Conservation (phyloP, 129 eudicot genomes). For the Mikania micrantha region DNA sequence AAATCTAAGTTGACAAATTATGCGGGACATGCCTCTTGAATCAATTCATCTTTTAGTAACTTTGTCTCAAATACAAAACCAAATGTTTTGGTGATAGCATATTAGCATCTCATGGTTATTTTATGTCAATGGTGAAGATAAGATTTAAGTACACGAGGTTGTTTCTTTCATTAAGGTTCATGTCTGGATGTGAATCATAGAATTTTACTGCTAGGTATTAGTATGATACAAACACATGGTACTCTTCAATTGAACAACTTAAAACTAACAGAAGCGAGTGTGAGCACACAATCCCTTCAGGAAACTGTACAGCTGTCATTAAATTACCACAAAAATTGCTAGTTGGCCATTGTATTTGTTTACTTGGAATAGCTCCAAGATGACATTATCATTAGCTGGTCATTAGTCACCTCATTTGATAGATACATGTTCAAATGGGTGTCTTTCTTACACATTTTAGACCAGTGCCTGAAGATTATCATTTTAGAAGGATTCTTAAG, state of each 20-base stretch:
- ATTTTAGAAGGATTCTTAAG: background rate
- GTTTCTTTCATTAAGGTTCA: background rate
- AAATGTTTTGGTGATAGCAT: background rate
- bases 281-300: background rate
- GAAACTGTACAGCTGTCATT: background rate
- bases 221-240: background rate
- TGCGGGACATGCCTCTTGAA: background rate
- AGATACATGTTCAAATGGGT: background rate
- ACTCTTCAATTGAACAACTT: constrained; percentile 1
- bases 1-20: background rate
- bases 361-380: background rate
- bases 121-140: background rate
- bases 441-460: background rate
- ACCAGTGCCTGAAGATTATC: background rate
- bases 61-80: background rate
- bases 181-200: background rate
- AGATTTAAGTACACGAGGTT: background rate
- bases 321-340: background rate
- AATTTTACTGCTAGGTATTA: background rate
- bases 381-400: background rate
- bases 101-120: background rate
- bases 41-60: background rate
- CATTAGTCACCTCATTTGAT: background rate
- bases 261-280: background rate
- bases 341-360: background rate